These are phyloP conservation scores for Nissolia schottii DNA, from an alignment of 306 rosid genomes.

Conservation along the genomic window DNA sequence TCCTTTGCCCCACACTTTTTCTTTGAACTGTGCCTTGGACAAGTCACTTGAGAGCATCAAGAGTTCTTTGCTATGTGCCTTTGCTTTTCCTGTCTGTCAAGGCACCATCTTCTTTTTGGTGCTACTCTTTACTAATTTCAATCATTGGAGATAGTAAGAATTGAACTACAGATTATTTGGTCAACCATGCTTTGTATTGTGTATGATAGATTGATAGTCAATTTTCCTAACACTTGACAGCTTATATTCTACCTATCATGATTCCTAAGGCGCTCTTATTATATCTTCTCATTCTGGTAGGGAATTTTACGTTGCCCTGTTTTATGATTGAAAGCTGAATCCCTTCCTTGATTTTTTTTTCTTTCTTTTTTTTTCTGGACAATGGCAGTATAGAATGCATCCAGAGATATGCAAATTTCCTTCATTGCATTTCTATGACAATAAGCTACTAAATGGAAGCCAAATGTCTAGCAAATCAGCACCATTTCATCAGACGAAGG, in stretches of 20 bases:
- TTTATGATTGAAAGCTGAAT: conserved; percentile 14
- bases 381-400: conserved; percentile 95
- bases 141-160: background rate
- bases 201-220: background rate
- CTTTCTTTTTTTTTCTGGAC: conserved; percentile 19
- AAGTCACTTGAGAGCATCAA: no score
- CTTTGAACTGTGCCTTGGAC: background rate
- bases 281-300: conserved; percentile 11
- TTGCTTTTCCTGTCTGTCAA: no score
- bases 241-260: background rate
- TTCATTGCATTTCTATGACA: conserved; percentile 83
- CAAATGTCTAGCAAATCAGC: conserved; percentile 68
- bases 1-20: background rate
- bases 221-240: background rate
- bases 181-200: background rate
- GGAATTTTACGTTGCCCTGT: conserved; percentile 10
- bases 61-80: no score
- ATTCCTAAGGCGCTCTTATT: background rate
- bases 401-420: conserved; percentile 94
- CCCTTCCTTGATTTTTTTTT: conserved; percentile 22
- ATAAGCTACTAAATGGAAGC: conserved; percentile 75
- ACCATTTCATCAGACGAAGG: conserved; percentile 66
- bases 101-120: no score
- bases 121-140: background rate
- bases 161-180: background rate